Percentiles rank a stretch among this genome's conserved stretches.
Conservation (phyloP, 164 flowering plant species). For the Paratinospora sagittata region DNA sequence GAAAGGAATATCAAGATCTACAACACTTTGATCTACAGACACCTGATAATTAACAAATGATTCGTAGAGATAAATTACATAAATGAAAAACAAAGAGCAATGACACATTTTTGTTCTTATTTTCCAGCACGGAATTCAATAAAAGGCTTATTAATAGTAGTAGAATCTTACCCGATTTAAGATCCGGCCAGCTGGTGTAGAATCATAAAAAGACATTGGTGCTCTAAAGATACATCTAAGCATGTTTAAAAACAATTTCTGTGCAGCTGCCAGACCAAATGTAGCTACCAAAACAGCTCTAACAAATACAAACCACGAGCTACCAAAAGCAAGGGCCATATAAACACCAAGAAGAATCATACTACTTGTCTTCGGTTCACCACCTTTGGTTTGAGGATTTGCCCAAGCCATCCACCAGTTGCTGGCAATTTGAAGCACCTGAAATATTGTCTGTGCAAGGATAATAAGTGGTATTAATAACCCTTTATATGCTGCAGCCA, state of each 20-base stretch:
- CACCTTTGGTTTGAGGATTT: conserved; percentile 90
- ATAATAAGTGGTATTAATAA: conserved; percentile 74
- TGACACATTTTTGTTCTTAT: neutral
- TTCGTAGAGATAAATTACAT: conserved; percentile 9
- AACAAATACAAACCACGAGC: conserved; percentile 88
- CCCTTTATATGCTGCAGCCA: conserved; percentile 96
- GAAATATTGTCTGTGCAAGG: conserved; percentile 75
- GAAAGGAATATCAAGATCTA: conserved; percentile 98
- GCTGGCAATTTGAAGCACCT: conserved; percentile 91
- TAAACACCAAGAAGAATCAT: conserved; percentile 75
- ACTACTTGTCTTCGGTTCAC: conserved; percentile 56
- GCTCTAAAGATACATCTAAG: conserved; percentile 75
- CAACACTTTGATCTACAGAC: conserved; percentile 97
- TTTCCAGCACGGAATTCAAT: neutral
- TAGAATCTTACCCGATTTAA: conserved; percentile 82
- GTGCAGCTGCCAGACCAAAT: conserved; percentile 95
- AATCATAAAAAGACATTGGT: conserved; percentile 98
- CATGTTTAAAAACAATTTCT: conserved; percentile 81
- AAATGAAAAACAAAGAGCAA: conserved; percentile 1
- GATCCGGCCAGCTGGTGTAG: conserved; percentile 94
- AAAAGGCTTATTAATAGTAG: conserved; percentile 8
- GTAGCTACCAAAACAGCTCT: conserved; percentile 94
- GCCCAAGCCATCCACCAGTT: conserved; percentile 99
- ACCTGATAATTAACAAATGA: conserved; percentile 49
- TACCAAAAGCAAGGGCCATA: conserved; percentile 97